phyloP scores from a whole-genome alignment of 306 rosid genomes.

The Lablab purpureus region DNA sequence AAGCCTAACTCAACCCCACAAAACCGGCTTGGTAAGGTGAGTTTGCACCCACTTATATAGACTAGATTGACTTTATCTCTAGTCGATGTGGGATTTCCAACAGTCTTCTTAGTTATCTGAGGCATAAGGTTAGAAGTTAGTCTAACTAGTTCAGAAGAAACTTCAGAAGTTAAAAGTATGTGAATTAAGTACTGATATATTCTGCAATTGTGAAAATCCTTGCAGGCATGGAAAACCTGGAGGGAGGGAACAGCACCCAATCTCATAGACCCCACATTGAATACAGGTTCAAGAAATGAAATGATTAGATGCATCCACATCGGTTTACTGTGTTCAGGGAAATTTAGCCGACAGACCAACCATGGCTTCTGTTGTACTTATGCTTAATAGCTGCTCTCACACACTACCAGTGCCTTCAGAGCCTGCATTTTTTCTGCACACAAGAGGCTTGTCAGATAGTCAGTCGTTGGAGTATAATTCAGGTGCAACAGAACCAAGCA shows the following conservation, averaged over 20 bases:
- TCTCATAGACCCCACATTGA: conserved; percentile 45
- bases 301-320: conserved; percentile 63
- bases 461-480: conserved; percentile 26
- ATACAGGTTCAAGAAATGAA: conserved; percentile 40
- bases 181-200: neutral
- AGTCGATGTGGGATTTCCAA: no score
- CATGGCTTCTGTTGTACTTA: no score
- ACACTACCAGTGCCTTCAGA: conserved; percentile 48
- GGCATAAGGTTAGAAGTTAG: no score
- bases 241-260: conserved; percentile 47
- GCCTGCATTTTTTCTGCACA: conserved; percentile 47
- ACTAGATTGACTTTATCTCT: no score
- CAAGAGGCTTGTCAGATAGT: neutral
- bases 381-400: no score
- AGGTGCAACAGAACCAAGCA: conserved; percentile 21
- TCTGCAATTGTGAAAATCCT: conserved; percentile 16
- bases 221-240: conserved; percentile 63
- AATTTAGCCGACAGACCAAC: conserved; percentile 38
- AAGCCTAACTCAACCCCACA: no score
- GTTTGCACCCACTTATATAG: no score
- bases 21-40: no score
- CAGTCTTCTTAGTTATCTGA: neutral
- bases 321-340: conserved; percentile 60
- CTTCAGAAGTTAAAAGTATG: neutral
- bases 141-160: neutral